phyloP scores from a whole-genome alignment of 2,329 filamentous ascomycete genomes.

The Pyricularia sp. region DNA sequence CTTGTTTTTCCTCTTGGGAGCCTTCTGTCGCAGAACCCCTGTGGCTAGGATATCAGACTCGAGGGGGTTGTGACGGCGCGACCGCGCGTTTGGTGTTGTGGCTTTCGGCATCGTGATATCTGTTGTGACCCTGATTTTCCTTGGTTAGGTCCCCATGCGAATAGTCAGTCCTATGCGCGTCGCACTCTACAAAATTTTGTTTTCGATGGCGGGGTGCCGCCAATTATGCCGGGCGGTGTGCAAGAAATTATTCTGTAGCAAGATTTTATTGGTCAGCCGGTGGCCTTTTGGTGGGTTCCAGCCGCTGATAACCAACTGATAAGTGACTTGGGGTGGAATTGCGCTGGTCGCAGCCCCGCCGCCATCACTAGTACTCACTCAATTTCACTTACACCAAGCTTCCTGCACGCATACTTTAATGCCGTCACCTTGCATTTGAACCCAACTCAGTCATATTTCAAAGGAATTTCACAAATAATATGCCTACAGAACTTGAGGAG shows the following conservation, averaged over 20 bases:
- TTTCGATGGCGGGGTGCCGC: constrained; percentile 3
- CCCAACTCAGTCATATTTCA: neutral
- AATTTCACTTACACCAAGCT: constrained; percentile 6
- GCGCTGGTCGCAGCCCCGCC: neutral
- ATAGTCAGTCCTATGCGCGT: neutral
- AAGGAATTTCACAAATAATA: constrained; percentile 24
- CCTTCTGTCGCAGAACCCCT: constrained; percentile 62
- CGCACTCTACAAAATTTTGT: constrained; percentile 3
- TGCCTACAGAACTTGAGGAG: constrained; percentile 72
- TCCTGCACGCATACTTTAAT: neutral
- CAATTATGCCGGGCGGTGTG: constrained; percentile 4
- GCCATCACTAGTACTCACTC: constrained; percentile 1
- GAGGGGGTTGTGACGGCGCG: constrained; percentile 78
- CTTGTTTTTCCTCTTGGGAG: constrained; percentile 61
- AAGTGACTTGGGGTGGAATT: constrained; percentile 9
- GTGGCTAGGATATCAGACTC: constrained; percentile 75
- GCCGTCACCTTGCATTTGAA: neutral
- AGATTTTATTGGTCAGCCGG: neutral
- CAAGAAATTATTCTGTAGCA: neutral
- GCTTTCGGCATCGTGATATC: constrained; percentile 66
- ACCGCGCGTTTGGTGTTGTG: constrained; percentile 46
- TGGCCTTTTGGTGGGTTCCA: neutral
- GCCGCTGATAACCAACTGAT: constrained; percentile 2
- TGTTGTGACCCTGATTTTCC: neutral
- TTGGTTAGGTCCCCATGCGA: neutral